Percentiles rank a stretch among this genome's conserved stretches.
Evolutionary conservation across 2,329 filamentous ascomycete genomes (phyloP).

Genomic region (Aspergillus oerlinghausenensis): DNA sequence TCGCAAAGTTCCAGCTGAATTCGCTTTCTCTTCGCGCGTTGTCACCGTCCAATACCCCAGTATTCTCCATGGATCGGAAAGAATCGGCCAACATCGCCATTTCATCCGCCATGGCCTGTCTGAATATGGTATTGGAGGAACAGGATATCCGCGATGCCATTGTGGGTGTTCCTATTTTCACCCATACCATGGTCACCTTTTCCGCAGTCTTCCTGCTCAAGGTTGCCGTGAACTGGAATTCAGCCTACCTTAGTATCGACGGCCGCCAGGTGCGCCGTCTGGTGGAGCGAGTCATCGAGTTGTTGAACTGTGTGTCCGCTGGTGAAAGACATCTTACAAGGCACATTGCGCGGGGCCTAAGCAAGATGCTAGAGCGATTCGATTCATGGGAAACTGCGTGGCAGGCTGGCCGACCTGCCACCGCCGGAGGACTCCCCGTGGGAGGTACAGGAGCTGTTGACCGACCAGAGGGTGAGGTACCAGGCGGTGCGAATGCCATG

Average conservation of each 20-base stretch:
- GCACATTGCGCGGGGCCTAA: conserved; percentile 38
- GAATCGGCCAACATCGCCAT: conserved; percentile 44
- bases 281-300: conserved; percentile 37
- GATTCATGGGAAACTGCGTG: conserved; percentile 37
- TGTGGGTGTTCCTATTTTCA: conserved; percentile 45
- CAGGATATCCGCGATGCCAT: conserved; percentile 45
- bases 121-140: conserved; percentile 47
- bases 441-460: conserved; percentile 11
- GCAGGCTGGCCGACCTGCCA: conserved; percentile 13
- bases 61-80: conserved; percentile 42
- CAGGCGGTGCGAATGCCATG: conserved; percentile 39
- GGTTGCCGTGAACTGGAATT: conserved; percentile 42
- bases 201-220: conserved; percentile 44
- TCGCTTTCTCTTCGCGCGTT: conserved; percentile 39
- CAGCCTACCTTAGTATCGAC: conserved; percentile 38
- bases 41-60: conserved; percentile 39
- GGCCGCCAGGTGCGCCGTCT: conserved; percentile 35
- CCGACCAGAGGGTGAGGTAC: conserved; percentile 24
- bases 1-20: conserved; percentile 52
- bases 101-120: conserved; percentile 44
- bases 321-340: conserved; percentile 40
- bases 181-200: conserved; percentile 45
- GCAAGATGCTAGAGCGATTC: conserved; percentile 40
- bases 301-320: conserved; percentile 38
- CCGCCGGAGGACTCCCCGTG: conserved; percentile 6